phyloP scores from a whole-genome alignment of 2,329 filamentous ascomycete genomes.

The Chalara sp. region DNA sequence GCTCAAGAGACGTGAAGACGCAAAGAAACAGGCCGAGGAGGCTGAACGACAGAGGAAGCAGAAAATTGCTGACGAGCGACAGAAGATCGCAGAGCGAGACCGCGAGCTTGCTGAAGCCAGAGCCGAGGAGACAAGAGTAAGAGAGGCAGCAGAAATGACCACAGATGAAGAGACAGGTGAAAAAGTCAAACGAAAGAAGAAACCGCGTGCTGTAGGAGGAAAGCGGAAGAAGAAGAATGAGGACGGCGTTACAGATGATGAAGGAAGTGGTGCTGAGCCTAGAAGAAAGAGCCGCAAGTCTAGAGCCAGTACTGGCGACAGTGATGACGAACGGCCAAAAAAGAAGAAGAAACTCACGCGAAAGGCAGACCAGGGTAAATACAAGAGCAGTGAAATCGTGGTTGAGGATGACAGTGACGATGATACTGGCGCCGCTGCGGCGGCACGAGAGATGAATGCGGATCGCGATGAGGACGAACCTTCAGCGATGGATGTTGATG shows the following conservation, averaged over 20 bases:
- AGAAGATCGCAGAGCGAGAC: conserved; percentile 71
- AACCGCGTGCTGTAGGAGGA: conserved; percentile 33
- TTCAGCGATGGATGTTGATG: conserved; percentile 11
- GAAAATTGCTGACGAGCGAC: conserved; percentile 80
- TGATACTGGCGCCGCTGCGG: conserved; percentile 24
- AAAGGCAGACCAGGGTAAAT: conserved; percentile 25
- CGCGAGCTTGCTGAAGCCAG: conserved; percentile 65
- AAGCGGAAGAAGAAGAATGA: conserved; percentile 35
- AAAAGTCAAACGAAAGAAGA: conserved; percentile 72
- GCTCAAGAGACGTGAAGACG: conserved; percentile 69
- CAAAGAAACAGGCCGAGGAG: conserved; percentile 59
- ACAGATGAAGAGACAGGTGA: conserved; percentile 79
- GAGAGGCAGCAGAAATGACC: conserved; percentile 71
- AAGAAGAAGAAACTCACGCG: conserved; percentile 28
- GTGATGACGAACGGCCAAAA: conserved; percentile 30
- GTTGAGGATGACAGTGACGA: conserved; percentile 28
- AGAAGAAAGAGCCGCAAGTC: conserved; percentile 18
- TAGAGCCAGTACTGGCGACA: conserved; percentile 19
- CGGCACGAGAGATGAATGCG: conserved; percentile 20
- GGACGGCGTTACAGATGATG: conserved; percentile 26
- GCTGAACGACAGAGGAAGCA: conserved; percentile 67
- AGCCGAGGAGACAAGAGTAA: conserved; percentile 60
- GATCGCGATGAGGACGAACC: conserved; percentile 17
- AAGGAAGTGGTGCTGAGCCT: conserved; percentile 22
- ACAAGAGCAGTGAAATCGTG: conserved; percentile 27